Conservation (phyloP, 108 stramenopile genomes). For the Discostella pseudostelligera region DNA sequence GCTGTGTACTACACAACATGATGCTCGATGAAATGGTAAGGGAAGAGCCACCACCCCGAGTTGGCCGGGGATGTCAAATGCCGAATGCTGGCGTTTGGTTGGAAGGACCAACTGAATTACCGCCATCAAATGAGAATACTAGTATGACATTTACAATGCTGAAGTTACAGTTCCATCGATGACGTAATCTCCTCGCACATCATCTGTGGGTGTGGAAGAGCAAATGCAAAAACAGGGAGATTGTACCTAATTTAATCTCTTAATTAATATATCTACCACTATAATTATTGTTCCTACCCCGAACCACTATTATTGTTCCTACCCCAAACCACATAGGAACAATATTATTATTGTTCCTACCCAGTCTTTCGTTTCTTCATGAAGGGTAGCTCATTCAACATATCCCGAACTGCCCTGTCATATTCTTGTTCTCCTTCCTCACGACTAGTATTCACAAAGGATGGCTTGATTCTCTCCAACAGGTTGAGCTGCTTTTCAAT, state of each 20-base stretch:
- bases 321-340: too few species aligned
- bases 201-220: slow-evolving; percentile 1
- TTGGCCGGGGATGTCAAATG: background rate
- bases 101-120: background rate
- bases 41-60: background rate
- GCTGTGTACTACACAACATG: slow-evolving; percentile 36
- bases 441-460: background rate
- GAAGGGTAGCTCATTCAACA: slow-evolving; percentile 1
- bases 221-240: slow-evolving; percentile 1
- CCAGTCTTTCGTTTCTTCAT: slow-evolving; percentile 5
- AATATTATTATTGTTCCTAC: too few species aligned
- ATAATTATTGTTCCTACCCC: too few species aligned
- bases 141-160: background rate
- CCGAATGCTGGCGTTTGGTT: background rate
- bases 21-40: slow-evolving; percentile 13
- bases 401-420: slow-evolving; percentile 1
- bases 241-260: background rate
- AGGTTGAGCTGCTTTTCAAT: slow-evolving; percentile 4
- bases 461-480: slow-evolving; percentile 2
- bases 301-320: too few species aligned
- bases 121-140: too few species aligned
- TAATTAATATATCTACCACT: background rate
- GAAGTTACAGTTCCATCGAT: background rate
- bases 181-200: slow-evolving; percentile 1
- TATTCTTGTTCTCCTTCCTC: background rate